Percentiles rank a stretch among this genome's conserved stretches.
These are phyloP conservation scores for Paecilomyces niveus DNA, from an alignment of 2,329 filamentous ascomycete genomes.

Conservation along the genomic window DNA sequence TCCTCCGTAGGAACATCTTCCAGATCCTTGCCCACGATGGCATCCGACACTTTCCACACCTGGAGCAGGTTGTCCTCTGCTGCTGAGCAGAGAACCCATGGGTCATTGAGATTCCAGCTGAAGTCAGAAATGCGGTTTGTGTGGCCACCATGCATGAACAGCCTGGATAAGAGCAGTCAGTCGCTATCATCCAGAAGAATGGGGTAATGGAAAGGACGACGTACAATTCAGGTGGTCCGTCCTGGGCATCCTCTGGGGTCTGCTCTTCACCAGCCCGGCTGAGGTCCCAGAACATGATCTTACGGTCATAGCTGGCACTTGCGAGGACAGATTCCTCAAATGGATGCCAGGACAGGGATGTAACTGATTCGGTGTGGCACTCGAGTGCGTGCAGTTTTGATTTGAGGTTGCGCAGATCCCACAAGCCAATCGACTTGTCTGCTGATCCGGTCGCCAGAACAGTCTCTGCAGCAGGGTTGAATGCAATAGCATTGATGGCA, in stretches of 20 bases:
- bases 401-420: constrained; percentile 88
- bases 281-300: constrained; percentile 95
- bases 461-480: constrained; percentile 86
- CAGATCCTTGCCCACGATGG: constrained; percentile 71
- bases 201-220: constrained; percentile 28
- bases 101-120: constrained; percentile 94
- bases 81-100: constrained; percentile 91
- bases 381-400: constrained; percentile 85
- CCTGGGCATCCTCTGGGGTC: constrained; percentile 86
- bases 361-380: constrained; percentile 82
- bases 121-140: constrained; percentile 96
- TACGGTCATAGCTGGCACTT: constrained; percentile 84
- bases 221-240: constrained; percentile 89
- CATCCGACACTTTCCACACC: constrained; percentile 81
- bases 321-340: constrained; percentile 81
- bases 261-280: constrained; percentile 90
- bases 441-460: constrained; percentile 88
- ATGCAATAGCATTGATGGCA: constrained; percentile 91
- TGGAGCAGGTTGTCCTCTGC: constrained; percentile 96
- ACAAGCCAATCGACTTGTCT: constrained; percentile 90
- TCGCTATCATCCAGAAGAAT: not conserved
- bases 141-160: constrained; percentile 99
- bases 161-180: constrained; percentile 37
- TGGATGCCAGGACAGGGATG: constrained; percentile 91
- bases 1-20: constrained; percentile 70